Evolutionary conservation across 2,329 filamentous ascomycete genomes (phyloP), one percentile per base, ranked within the genome.

Genomic region (Arthroderma uncinatum): DNA sequence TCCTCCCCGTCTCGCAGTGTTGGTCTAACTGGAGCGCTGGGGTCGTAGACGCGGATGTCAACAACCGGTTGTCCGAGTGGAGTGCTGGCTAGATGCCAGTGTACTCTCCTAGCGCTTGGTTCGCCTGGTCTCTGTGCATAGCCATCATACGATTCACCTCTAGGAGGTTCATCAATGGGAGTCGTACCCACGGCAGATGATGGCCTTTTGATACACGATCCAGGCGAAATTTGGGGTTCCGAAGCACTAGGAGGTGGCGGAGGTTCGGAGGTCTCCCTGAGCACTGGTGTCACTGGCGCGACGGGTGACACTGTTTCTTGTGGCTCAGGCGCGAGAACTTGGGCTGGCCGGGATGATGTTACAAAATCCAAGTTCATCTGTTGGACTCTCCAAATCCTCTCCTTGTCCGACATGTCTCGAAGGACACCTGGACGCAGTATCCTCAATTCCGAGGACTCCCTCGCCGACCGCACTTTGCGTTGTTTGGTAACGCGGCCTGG

Each of bases 21-120:
- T 19, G 56, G 19, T 1, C 37, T 9, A 23, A 61, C 44, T 16
- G 57, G 58, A 53, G 56, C 55, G 4, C 57, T 37, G 34, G 61
- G 59, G 33, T 62, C 53, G 33, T 57, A 62, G 19, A 55, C 25
- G 28, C 36, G 40, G 25, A 62, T 53, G 21, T 56, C 59, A 39
- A 59, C 57, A 55, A 60, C 57, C 42, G 61, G 60, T 34, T 58
- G 56, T 57, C 58, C 52, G 34, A 55, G 56, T 40, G 60, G 60
- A 19, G 61, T 40, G 23, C 52, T 53, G 4, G 54, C 34, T n/a
- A 52, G 10, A n/a, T 57, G 52, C 58, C 58, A 59, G 50, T 37
- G 50, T 36, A 53, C 50, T 23, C 28, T 16, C 25, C 50, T 14
- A 34, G 44, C 28, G 44, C 44, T 25, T 48, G 44, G 44, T 2